phyloP scores from a whole-genome alignment of 441 rosid genomes.

The Bruguiera hainesii region DNA sequence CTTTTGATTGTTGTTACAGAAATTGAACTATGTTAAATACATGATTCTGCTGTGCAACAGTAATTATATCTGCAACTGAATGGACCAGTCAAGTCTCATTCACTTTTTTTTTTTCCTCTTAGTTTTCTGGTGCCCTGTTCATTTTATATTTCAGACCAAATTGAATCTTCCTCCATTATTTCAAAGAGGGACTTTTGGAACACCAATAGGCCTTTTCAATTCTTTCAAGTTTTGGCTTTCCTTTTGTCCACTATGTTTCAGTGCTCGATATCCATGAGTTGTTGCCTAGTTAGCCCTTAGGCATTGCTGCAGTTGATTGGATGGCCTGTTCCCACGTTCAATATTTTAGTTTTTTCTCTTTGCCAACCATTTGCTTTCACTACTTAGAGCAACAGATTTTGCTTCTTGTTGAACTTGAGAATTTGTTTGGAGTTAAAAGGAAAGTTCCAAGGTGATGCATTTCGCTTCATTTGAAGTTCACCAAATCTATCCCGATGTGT shows the following conservation, averaged over 20 bases:
- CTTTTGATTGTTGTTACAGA: too few species aligned
- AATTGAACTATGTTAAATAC: background rate
- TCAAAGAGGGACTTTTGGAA: too few species aligned
- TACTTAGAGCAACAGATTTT: background rate
- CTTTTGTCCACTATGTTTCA: too few species aligned
- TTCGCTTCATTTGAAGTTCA: background rate
- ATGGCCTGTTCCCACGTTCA: background rate
- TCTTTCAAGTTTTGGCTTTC: too few species aligned
- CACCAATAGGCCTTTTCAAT: too few species aligned
- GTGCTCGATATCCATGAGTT: background rate
- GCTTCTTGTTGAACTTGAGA: background rate
- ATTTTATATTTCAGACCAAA: too few species aligned
- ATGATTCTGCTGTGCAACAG: background rate
- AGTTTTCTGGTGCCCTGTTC: too few species aligned
- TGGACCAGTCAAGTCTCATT: background rate
- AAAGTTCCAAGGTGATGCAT: background rate
- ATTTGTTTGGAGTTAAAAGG: background rate
- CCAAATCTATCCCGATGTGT: background rate
- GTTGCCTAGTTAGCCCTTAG: too few species aligned
- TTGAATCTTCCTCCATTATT: too few species aligned
- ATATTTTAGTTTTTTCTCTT: background rate
- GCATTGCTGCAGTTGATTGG: too few species aligned
- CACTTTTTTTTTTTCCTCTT: too few species aligned
- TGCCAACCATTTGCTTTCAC: background rate
- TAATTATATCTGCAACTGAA: background rate